Percentiles rank a stretch among this genome's conserved stretches.
Conservation (phyloP, 345 rosid species). For the Euphorbia peplus region DNA sequence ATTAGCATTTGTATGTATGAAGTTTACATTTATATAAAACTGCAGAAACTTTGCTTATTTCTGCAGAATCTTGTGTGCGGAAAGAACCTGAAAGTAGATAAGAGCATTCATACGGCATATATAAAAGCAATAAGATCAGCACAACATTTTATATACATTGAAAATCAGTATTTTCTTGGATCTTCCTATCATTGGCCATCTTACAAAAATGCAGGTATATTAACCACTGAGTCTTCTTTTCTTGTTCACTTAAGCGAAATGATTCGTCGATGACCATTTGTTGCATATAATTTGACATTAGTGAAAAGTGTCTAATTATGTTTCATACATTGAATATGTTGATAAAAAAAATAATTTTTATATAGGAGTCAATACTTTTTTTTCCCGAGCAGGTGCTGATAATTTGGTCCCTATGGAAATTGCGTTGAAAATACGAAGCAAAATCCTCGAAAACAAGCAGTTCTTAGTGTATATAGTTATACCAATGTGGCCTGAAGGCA, state of each 20-base stretch:
- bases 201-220: conserved; percentile 63
- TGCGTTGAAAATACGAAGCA: conserved; percentile 58
- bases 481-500: conserved; percentile 79
- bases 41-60: conserved; percentile 1
- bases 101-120: conserved; percentile 65
- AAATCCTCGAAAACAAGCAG: conserved; percentile 49
- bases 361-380: too few species aligned
- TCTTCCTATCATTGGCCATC: conserved; percentile 71
- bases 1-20: background rate
- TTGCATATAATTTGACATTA: background rate
- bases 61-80: conserved; percentile 54
- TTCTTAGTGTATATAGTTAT: conserved; percentile 56
- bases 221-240: background rate
- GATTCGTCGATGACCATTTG: background rate
- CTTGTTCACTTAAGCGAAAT: background rate
- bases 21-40: conserved; percentile 1
- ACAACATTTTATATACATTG: conserved; percentile 63
- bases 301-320: background rate
- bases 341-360: too few species aligned
- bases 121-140: conserved; percentile 73
- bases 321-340: background rate
- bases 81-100: conserved; percentile 65
- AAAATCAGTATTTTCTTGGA: conserved; percentile 70
- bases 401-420: conserved; percentile 66
- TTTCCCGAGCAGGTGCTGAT: conserved; percentile 49